phyloP scores from a whole-genome alignment of 169 alveolate species.

The Plasmodium falciparum region DNA sequence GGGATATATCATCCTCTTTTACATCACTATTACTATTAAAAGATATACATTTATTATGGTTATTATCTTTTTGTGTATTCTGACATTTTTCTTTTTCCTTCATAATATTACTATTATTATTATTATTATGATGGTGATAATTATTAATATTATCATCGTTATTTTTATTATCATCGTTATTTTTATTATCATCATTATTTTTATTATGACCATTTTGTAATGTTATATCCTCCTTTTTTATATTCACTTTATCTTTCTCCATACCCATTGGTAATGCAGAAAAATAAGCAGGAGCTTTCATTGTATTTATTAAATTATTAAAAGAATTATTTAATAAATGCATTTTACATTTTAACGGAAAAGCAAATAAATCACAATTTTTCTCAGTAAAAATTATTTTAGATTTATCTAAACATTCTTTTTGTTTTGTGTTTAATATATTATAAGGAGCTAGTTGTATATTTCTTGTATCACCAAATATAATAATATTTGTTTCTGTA shows the following conservation, averaged over 20 bases:
- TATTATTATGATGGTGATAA: neutral
- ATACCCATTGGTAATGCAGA: neutral
- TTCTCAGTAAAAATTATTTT: conserved; percentile 16
- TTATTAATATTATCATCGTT: neutral
- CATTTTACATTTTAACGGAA: conserved; percentile 46
- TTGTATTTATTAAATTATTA: neutral
- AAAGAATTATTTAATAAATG: conserved; percentile 4
- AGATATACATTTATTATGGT: neutral
- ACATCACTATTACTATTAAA: neutral
- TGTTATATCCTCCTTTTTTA: neutral
- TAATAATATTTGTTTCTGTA: conserved; percentile 65
- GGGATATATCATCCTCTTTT: neutral
- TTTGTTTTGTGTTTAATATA: conserved; percentile 43
- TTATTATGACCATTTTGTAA: no score
- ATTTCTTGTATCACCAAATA: conserved; percentile 68
- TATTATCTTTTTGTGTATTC: neutral
- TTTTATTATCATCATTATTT: neutral
- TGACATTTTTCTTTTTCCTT: neutral
- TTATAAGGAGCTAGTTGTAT: conserved; percentile 68
- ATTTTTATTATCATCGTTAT: no score
- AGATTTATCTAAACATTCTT: conserved; percentile 9
- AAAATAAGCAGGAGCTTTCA: neutral
- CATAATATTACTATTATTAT: no score
- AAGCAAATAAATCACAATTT: conserved; percentile 63
- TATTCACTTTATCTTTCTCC: neutral